Evolutionary conservation across 2,329 filamentous ascomycete genomes (phyloP).

Genomic region (Ceratocystis eucalypticola): DNA sequence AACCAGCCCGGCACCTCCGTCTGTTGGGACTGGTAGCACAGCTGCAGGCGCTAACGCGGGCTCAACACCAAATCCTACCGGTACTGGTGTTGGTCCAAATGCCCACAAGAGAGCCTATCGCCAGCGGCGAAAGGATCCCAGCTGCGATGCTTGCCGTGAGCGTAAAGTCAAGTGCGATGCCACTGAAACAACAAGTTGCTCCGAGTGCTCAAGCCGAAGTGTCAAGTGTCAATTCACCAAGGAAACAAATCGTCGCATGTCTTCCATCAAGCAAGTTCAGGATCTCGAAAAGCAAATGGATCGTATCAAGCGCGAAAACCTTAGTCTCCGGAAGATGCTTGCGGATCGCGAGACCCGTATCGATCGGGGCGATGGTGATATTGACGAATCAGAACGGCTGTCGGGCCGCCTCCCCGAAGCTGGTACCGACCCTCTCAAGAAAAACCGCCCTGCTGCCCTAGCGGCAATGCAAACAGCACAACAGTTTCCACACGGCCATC

Average conservation of each 20-base stretch:
- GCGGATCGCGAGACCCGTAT: conserved; percentile 37
- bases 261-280: conserved; percentile 97
- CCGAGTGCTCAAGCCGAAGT: conserved; percentile 89
- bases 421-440: conserved; percentile 17
- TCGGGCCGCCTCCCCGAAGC: conserved; percentile 13
- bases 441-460: conserved; percentile 17
- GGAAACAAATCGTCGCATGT: conserved; percentile 96
- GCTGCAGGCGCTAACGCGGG: not conserved
- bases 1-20: conserved; percentile 15
- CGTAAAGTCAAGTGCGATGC: conserved; percentile 82
- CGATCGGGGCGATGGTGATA: conserved; percentile 35
- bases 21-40: conserved; percentile 7
- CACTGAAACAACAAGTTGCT: conserved; percentile 90
- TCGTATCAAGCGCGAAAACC: conserved; percentile 66
- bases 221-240: conserved; percentile 99
- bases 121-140: conserved; percentile 89
- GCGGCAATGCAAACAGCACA: conserved; percentile 17
- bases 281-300: conserved; percentile 88
- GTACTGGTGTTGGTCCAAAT: conserved; percentile 1
- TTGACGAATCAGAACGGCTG: conserved; percentile 38
- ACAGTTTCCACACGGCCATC: conserved; percentile 17
- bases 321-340: conserved; percentile 54
- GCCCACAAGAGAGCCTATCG: conserved; percentile 89
- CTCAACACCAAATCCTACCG: not conserved
- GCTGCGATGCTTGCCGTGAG: conserved; percentile 92